Evolutionary conservation across 148 eudicot species (phyloP), one percentile per base, ranked within the genome.

Genomic region (Camellia japonica): DNA sequence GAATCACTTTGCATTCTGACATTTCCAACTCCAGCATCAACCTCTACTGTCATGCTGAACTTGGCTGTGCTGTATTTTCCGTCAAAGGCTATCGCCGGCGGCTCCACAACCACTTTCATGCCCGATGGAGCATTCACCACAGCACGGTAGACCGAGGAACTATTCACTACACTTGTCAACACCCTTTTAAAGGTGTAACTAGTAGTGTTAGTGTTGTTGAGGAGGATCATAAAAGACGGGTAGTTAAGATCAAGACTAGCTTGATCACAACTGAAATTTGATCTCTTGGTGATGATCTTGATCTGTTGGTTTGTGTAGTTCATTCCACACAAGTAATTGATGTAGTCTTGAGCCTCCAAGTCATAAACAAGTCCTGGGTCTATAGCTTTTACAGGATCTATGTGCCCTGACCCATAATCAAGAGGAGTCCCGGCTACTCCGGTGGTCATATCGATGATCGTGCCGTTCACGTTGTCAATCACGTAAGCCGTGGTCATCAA

Each of bases 301-400:
- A 80, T 80, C 54, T 74, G 63, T 3, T 64, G 4, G 2, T 8
- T 63, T 13, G 78, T 78, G 59, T 77, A 72, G 44, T 82, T 78
- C 77, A 82, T 14, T 38, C 65, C 80, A 73, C 84, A 82, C 0
- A 82, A 43, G 56, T 43, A 71, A 67, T 73, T 77, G 73, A 82
- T 43, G 23, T 82, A 71, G 60, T 77, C 81, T 3, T 82, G 15
- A 1, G 23, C 61, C 55, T 64, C 10, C 19, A 72, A 7, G 58
- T 78, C 84, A 18, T 82, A 82, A 2, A 82, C 78, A 42, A 82
- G 81, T 16, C 80, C 76, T 4, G 84, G 84, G 54, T 81, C 84
- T 80, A 81, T 76, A 70, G 84, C 84, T 51, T 76, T 76, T 20
- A 71, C 38, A 4, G 80, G 84, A 51, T 77, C 69, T 5, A 76